Base-by-base conservation (phyloP, 2,329 filamentous ascomycete species). In the Rosellinia necatrix region DNA sequence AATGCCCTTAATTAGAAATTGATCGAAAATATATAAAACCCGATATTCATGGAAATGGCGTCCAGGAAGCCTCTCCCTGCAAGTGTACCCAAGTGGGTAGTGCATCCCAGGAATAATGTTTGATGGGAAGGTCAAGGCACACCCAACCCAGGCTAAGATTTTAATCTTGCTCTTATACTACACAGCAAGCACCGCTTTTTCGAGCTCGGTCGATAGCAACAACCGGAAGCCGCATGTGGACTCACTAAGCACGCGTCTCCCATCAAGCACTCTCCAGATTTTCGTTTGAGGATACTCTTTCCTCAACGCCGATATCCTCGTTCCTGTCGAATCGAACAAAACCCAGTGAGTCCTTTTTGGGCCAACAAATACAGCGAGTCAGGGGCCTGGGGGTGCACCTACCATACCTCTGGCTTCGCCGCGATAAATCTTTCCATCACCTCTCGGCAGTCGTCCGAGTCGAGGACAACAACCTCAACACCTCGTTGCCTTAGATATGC, bases 351-450 rank as follows among this genome's bases (percentile, higher is more conserved):
- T 21, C 15, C 21, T 30, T 32, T 15, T 15, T 13, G 5, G 24
- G 6, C n/a, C 27, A 15, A 13, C 13, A 17, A n/a, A 34, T 41
- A 19, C 9, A 19, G 10, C 9, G 6, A 30, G n/a, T 9, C 17
- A 21, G 27, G 19, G 10, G 21, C 22, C 24, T 15, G 41, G 7
- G 43, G 49, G 54, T 53, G 41, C 34, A 73, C 79, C 62, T 71
- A 87, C 88, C 89, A 92, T 53, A 91, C 76, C 59, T 84, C 82
- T 2, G 89, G 89, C 70, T 88, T 87, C 69, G 89, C 83, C 51
- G 78, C 77, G 65, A 92, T 90, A 69, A 92, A 92, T 62, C 76
- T 82, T 58, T 82, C 79, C 88, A 92, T 90, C 70, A 92, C 67
- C 37, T 78, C 78, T 72, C 83, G 81, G 68, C 88, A 90, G 68